Evolutionary conservation across 2,329 filamentous ascomycete species (phyloP), one percentile per base, ranked within the genome.

Genomic region (Diaporthe sp.): DNA sequence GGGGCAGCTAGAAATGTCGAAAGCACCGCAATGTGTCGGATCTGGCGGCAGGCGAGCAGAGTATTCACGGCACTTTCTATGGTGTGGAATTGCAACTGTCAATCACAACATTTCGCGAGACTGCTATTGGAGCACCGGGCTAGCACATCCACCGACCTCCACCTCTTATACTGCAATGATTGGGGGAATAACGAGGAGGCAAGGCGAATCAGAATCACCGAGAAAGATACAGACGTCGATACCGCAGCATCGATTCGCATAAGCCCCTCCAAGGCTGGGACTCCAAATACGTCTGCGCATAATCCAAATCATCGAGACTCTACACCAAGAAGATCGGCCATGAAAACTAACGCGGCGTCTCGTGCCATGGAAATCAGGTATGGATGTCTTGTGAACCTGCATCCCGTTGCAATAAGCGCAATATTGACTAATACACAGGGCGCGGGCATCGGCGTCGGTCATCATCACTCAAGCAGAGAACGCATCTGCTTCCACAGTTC

Each of bases 141-240:
- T 9, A 32, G 9, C 25, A 44, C 25, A 4, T 17, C 35, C 6
- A 30, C 4, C 6, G 59, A 65, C 25, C 32, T 65, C 25, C 19
- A 8, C 17, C 17, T 65, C 1, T 9, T 65, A n/a, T 47, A 47
- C 27, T 13, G 4, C 27, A 47, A 47, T 15, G 4, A 5, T 4
- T 2, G 2, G 1, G 1, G n/a, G 25, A 8, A 13, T 4, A 1
- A 0, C 1, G 15, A 13, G 22, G 58, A 44, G 13, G 12, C 15
- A 44, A 39, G 37, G 7, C 22, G 39, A 13, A 47, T 47, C 39
- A 65, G 5, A 3, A n/a, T 65, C 15, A 47, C 39, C 1, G 37
- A 27, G 10, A 30, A 65, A 2, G 25, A 9, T 5, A n/a, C 17
- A n/a, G 59, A 32, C 6, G 25, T 32, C 5, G 39, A 32, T 2